Conservation (phyloP, 108 stramenopile genomes). For the Cyclostephanos tholiformis region DNA sequence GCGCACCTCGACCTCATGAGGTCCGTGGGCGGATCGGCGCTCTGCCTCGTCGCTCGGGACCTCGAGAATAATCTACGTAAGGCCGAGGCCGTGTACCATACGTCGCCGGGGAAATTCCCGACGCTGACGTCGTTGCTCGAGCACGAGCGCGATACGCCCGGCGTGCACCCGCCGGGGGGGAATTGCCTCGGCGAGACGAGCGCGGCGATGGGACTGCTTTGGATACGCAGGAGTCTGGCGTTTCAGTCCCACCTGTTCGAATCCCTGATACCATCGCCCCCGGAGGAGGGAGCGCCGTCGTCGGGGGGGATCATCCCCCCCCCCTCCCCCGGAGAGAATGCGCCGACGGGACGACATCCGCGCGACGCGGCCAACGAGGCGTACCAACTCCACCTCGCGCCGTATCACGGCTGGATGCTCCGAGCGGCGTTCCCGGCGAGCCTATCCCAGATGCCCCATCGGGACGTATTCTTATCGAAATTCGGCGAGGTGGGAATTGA, state of each 20-base stretch:
- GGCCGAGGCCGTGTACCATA: slow-evolving; percentile 33
- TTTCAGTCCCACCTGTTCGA: slow-evolving; percentile 59
- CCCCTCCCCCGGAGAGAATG: no score
- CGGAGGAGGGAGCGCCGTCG: not conserved
- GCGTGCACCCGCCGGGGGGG: slow-evolving; percentile 40
- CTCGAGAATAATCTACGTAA: slow-evolving; percentile 47
- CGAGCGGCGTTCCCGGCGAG: slow-evolving; percentile 41
- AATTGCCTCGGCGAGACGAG: slow-evolving; percentile 50
- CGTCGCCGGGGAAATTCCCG: slow-evolving; percentile 29
- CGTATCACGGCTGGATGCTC: slow-evolving; percentile 55
- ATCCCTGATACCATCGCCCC: slow-evolving; percentile 12
- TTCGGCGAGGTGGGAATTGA: slow-evolving; percentile 49
- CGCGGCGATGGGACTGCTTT: slow-evolving; percentile 66
- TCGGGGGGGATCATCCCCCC: no score
- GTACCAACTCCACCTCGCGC: slow-evolving; percentile 40
- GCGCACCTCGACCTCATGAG: slow-evolving; percentile 30
- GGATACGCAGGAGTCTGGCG: slow-evolving; percentile 59
- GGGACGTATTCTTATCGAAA: slow-evolving; percentile 33
- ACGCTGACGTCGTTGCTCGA: slow-evolving; percentile 38
- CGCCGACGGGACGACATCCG: slow-evolving; percentile 22
- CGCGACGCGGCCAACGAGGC: slow-evolving; percentile 46
- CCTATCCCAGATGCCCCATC: slow-evolving; percentile 31
- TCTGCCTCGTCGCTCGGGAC: slow-evolving; percentile 44
- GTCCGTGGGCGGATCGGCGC: slow-evolving; percentile 30
- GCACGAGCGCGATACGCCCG: slow-evolving; percentile 28